Conservation (phyloP, 495 filamentous ascomycete genomes). For the Talaromyces ruber region DNA sequence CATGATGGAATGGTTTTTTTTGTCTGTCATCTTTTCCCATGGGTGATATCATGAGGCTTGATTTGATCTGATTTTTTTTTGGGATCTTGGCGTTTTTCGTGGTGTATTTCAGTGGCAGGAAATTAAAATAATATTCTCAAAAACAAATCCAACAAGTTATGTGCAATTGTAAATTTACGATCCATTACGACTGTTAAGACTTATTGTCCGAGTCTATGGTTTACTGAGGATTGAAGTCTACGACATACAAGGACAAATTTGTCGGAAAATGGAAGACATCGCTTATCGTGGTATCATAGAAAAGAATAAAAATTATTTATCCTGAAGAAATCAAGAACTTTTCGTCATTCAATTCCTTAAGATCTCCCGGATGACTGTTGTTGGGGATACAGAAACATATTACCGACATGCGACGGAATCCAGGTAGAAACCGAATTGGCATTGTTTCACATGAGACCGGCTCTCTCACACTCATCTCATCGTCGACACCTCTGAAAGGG, state of each 20-base stretch:
- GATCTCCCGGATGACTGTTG: not conserved
- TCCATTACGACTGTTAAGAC: not conserved
- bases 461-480: not conserved
- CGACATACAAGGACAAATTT: not conserved
- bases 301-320: not conserved
- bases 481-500: not conserved
- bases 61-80: not conserved
- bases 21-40: not conserved
- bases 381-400: not conserved
- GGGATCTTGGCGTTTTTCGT: not conserved
- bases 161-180: too few relatives aligned
- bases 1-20: not conserved
- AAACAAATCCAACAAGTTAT: not conserved
- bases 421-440: not conserved
- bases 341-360: not conserved
- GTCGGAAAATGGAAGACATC: not conserved
- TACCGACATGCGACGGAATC: not conserved
- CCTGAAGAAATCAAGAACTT: not conserved
- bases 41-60: not conserved
- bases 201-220: not conserved
- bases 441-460: not conserved
- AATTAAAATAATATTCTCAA: not conserved
- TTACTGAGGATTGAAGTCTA: not conserved
- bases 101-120: slow-evolving; percentile 3
- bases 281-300: slow-evolving; percentile 5